Evolutionary conservation across 306 rosid genomes (phyloP), one percentile per base, ranked within the genome.

Genomic region (Fragaria iinumae): DNA sequence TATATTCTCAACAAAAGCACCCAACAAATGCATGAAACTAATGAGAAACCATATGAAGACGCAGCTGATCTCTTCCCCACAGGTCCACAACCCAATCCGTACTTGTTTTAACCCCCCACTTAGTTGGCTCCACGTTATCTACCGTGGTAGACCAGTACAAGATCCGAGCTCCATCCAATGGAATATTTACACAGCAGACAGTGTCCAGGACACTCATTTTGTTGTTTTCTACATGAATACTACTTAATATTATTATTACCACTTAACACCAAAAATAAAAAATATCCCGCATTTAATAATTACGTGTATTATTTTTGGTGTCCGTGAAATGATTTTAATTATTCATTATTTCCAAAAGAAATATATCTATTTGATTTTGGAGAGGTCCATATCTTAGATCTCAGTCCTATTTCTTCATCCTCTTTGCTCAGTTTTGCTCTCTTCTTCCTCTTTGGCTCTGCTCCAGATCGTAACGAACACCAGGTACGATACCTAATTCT

Each of bases 381-480:
- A 44, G 20, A 43, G 53, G 75, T 59, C 80, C 72, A 27, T 64
- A 64, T 65, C 47, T 17, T 20, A 79, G 86, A 79, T 86, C 87
- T 85, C 83, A 41, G 70, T 71, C 11, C 39, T 62, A 76, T 5
- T 77, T 48, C 29, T 57, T 77, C 59, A 2, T 76, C 69, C 69
- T 71, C 79, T 68, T 41, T 72, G 66, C 87, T 72, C 83, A 47
- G 73, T 71, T 41, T 85, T 74, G 83, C 73, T 79, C 88, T 74
- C 10, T 9, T 43, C 47, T 66, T 5, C 21, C 25, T 49, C 71
- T 74, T 29, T 49, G 73, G 71, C 64, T 64, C 79, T 65, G 81
- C 73, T 73, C 66, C 93, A 78, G 91, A 90, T 94, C 97, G 86
- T 83, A 64, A 76, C 43, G 65, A 47, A 48, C 73, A 69, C 69